A percentile compares a stretch with the other conserved stretches of the same genome.
These are phyloP conservation scores for Gracilariopsis chorda DNA, from an alignment of 23 red algal species.

Conservation along the genomic window DNA sequence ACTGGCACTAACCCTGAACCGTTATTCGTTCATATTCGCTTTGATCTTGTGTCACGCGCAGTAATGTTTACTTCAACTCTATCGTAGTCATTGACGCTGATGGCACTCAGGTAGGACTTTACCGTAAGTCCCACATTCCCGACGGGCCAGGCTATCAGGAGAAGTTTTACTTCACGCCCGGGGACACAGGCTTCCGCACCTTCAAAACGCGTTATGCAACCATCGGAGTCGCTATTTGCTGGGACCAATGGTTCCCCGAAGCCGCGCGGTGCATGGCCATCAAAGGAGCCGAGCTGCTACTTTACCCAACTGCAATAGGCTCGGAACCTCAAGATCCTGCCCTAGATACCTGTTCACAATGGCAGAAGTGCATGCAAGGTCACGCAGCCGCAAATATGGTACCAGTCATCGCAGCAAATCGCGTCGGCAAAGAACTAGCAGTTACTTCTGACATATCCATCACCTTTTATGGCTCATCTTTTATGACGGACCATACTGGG, in stretches of 20 bases:
- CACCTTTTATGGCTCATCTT: constrained; percentile 89
- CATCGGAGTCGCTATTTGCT: constrained; percentile 90
- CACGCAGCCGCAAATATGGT: constrained; percentile 94
- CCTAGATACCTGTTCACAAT: constrained; percentile 84
- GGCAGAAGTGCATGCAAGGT: constrained; percentile 85
- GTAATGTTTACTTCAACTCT: constrained; percentile 89
- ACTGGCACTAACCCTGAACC: not conserved
- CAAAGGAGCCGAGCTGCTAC: constrained; percentile 82
- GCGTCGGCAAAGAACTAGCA: constrained; percentile 74
- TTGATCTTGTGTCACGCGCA: not conserved
- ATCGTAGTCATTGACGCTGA: constrained; percentile 82
- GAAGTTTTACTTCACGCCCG: constrained; percentile 94
- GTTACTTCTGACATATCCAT: constrained; percentile 45
- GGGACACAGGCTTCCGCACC: constrained; percentile 83
- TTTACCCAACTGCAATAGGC: constrained; percentile 94
- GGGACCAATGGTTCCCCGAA: constrained; percentile 99
- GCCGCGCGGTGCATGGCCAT: constrained; percentile 84
- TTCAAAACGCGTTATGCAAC: constrained; percentile 56
- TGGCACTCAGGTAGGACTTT: constrained; percentile 63
- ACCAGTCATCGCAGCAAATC: constrained; percentile 85
- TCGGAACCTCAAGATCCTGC: constrained; percentile 87
- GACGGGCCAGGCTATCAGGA: constrained; percentile 94
- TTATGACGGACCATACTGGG: constrained; percentile 84
- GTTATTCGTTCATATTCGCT: not conserved
- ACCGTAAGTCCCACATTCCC: constrained; percentile 94